These are phyloP conservation scores for Aureobasidium uvarum DNA, from an alignment of 2,329 filamentous ascomycete genomes.

Conservation along the genomic window DNA sequence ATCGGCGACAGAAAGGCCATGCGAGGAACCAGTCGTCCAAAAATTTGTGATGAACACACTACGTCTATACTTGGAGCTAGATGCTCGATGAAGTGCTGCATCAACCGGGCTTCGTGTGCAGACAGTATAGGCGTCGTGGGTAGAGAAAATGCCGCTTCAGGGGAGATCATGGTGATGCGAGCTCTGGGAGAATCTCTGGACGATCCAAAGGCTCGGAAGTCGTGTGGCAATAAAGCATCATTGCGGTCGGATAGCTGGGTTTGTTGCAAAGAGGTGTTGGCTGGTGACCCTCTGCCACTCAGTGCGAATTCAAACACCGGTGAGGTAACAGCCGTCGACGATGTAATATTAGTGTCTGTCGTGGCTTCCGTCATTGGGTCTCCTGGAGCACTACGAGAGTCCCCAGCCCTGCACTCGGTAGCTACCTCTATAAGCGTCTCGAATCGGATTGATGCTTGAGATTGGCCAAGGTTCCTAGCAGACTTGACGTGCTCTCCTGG, in stretches of 20 bases:
- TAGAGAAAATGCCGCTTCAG: not conserved
- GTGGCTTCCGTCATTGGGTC: not conserved
- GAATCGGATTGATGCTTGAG: not conserved
- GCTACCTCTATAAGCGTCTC: constrained; percentile 5
- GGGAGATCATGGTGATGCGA: not conserved
- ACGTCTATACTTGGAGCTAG: constrained; percentile 38
- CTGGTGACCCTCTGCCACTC: not conserved
- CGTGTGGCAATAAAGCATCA: not conserved
- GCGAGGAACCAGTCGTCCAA: constrained; percentile 55
- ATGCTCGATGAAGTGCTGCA: constrained; percentile 38
- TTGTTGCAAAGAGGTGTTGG: not conserved
- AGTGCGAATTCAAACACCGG: not conserved
- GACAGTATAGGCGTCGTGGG: not conserved
- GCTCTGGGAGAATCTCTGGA: not conserved
- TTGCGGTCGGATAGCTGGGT: not conserved
- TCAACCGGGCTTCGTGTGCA: constrained; percentile 33
- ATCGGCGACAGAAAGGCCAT: constrained; percentile 53
- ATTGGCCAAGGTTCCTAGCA: not conserved
- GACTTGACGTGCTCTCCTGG: too few species aligned
- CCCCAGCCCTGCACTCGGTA: constrained; percentile 1
- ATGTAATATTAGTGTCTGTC: not conserved
- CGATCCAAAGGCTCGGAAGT: not conserved
- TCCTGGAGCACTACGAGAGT: not conserved
- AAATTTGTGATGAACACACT: constrained; percentile 44
- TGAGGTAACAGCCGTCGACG: not conserved